Conservation (phyloP, 768 basidiomycete species). For the Cystoderma amianthinum region DNA sequence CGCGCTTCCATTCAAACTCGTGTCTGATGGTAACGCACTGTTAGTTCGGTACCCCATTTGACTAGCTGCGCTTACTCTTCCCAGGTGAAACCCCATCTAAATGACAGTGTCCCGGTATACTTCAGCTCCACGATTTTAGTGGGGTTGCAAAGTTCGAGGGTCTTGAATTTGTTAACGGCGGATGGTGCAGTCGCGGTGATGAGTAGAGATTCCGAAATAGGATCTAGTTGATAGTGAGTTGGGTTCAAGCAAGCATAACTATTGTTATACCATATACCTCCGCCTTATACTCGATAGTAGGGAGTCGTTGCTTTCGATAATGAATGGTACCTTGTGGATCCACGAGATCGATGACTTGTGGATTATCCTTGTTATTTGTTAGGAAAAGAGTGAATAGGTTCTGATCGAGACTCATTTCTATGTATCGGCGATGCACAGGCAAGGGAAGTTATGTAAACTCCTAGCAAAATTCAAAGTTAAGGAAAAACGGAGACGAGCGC, state of each 20-base stretch:
- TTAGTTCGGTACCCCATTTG: background rate
- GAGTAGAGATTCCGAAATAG: constrained; percentile 64
- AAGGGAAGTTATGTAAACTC: no score
- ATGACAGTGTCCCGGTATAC: constrained; percentile 64
- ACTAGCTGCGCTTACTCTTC: constrained; percentile 52
- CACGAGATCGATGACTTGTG: constrained; percentile 60
- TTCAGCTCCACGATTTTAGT: constrained; percentile 63
- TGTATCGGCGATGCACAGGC: no score
- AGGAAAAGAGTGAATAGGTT: constrained; percentile 79
- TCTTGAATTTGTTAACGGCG: constrained; percentile 65
- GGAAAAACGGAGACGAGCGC: no score
- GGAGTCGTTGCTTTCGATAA: constrained; percentile 64
- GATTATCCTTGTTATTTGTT: constrained; percentile 50
- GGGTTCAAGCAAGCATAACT: background rate
- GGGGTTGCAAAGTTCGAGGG: constrained; percentile 71
- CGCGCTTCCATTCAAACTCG: constrained; percentile 81
- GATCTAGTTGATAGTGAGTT: constrained; percentile 37
- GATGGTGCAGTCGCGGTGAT: constrained; percentile 60
- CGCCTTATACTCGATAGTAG: constrained; percentile 49
- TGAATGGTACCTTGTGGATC: constrained; percentile 58
- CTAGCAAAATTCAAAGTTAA: no score
- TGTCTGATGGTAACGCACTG: constrained; percentile 38
- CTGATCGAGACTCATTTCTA: constrained; percentile 83
- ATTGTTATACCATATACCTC: constrained; percentile 58
- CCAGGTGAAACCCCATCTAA: constrained; percentile 78